Base-by-base conservation (phyloP, 495 filamentous ascomycete genomes). In the Penicillium salamii region DNA sequence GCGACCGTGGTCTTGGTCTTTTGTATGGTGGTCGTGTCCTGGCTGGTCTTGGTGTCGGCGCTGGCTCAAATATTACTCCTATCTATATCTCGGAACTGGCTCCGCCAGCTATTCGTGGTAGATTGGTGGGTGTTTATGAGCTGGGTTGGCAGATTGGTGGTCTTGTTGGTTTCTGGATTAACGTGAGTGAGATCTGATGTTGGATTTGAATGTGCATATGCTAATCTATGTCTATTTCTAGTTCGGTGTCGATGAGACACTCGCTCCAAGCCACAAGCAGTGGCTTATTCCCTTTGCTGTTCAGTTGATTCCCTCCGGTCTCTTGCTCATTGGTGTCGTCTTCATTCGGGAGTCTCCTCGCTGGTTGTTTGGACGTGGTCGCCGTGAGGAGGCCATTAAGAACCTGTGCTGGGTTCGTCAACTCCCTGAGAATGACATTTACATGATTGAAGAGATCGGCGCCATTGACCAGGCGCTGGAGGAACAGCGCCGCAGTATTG, bases 61-160 rank as follows among this genome's bases (percentile, higher is more conserved):
- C 90, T 52, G 83, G 81, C 15, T 90, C 87, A 5, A 80, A 87
- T 19, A 74, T 89, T 49, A 86, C 88, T 21, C 89, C 89, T 2
- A 83, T 91, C 26, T 92, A 92, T 61, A 84, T 89, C 52, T 78
- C 88, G 31, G 89, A 95, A 65, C 79, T 95, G 52, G 80, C 88
- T 6, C 88, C 86, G 6, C 87, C 88, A 54, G 86, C 88, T 46
- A 89, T 89, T 55, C 83, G 89, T 43, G 89, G 89, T 15, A 79
- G 88, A 18, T 76, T 95, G 29, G 86, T 92, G 23, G 83, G 85
- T 52, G 76, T 90, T 20, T 90, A 87, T 56, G 86, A 89, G 63
- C 67, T 89, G 37, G 83, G 85, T 3, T 88, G 84, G 81, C 86
- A 89, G 61, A 72, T 86, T 55, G 86, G 85, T 42, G 85, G 85